Evolutionary conservation across 164 flowering plant species (phyloP).

Genomic region (Vitis rupestris): DNA sequence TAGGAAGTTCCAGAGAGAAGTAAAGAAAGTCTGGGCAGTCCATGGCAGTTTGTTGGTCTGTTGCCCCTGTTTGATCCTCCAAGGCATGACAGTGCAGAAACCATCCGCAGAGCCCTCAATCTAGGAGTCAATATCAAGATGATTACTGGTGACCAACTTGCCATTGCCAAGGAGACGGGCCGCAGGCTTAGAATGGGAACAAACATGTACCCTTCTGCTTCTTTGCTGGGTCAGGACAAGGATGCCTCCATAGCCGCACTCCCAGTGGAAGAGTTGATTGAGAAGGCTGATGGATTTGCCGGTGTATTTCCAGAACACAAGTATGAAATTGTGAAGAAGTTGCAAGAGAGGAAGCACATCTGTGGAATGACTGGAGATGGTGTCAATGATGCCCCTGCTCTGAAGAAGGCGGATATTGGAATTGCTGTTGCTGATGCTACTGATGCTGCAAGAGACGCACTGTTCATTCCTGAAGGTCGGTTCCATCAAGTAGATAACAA

Average conservation of each 20-base stretch:
- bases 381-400: constrained; percentile 79
- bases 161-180: constrained; percentile 77
- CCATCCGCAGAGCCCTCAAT: constrained; percentile 72
- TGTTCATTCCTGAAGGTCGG: no score
- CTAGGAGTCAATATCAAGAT: constrained; percentile 86
- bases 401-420: constrained; percentile 79
- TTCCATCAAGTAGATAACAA: no score
- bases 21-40: constrained; percentile 61
- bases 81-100: constrained; percentile 82
- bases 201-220: constrained; percentile 76
- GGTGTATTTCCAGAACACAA: constrained; percentile 90
- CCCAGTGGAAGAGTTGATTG: constrained; percentile 72
- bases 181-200: constrained; percentile 79
- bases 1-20: constrained; percentile 64
- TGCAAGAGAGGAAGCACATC: constrained; percentile 78
- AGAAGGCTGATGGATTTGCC: constrained; percentile 79
- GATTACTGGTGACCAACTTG: constrained; percentile 90
- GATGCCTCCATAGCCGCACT: constrained; percentile 55
- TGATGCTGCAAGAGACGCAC: constrained; percentile 94
- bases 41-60: constrained; percentile 79
- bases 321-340: constrained; percentile 75
- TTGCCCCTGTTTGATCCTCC: constrained; percentile 78
- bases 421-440: constrained; percentile 88
- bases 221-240: constrained; percentile 62
- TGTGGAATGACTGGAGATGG: constrained; percentile 90